phyloP scores from a whole-genome alignment of 192 early-diverging fungal species.

The Spinellus fusiger region DNA sequence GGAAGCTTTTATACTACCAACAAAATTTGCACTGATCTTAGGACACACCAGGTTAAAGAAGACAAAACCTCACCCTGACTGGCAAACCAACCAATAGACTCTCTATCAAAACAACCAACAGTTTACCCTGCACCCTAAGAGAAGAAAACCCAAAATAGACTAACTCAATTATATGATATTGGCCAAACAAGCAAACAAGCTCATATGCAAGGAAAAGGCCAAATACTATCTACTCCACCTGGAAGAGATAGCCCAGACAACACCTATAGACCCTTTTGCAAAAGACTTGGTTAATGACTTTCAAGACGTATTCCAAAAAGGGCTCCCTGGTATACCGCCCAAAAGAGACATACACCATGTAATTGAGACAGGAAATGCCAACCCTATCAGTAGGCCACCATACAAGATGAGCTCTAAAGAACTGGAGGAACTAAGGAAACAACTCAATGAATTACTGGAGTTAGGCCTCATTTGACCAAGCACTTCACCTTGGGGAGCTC shows the following conservation, averaged over 20 bases:
- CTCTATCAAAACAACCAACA: neutral
- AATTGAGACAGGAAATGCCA: slow-evolving; percentile 1
- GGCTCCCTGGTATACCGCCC: neutral
- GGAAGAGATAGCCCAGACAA: neutral
- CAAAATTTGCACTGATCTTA: slow-evolving; percentile 3
- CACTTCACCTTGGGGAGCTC: slow-evolving; percentile 31
- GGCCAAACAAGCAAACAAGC: neutral
- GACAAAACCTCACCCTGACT: neutral
- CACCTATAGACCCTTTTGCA: neutral
- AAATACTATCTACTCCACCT: neutral
- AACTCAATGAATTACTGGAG: slow-evolving; percentile 13
- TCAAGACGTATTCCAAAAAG: neutral
- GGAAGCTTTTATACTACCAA: neutral
- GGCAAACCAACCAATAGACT: neutral
- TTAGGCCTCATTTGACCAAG: slow-evolving; percentile 30
- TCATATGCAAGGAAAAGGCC: neutral
- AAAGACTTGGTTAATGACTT: neutral
- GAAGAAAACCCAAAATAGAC: neutral
- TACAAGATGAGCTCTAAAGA: slow-evolving; percentile 9
- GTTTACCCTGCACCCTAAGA: neutral
- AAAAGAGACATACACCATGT: neutral
- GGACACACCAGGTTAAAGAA: neutral
- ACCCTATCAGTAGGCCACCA: neutral
- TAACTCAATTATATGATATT: neutral
- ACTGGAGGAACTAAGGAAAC: slow-evolving; percentile 24